Percentiles rank a stretch among this genome's conserved stretches.
phyloP scores from a whole-genome alignment of 2,329 filamentous ascomycete genomes.

The Dactylella cylindrospora region DNA sequence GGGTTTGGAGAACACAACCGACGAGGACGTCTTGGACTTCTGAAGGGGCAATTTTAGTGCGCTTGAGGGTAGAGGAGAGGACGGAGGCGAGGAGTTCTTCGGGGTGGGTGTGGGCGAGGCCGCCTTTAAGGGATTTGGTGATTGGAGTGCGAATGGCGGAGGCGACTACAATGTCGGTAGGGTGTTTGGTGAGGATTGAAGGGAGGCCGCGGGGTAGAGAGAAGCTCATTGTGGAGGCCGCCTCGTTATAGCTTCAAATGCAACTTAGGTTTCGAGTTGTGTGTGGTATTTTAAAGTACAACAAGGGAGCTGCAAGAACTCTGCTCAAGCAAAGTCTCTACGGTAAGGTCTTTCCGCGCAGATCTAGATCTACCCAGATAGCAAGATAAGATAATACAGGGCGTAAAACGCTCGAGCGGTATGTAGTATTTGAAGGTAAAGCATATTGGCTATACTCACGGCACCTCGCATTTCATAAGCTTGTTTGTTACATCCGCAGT shows the following conservation, averaged over 20 bases:
- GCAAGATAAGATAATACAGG: no score
- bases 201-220: constrained; percentile 60
- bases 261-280: no score
- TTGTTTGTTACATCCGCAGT: not conserved
- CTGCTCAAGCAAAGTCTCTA: no score
- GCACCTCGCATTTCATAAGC: no score
- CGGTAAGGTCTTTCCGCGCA: no score
- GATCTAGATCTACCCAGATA: no score
- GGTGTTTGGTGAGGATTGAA: constrained; percentile 74
- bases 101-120: constrained; percentile 82
- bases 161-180: constrained; percentile 82
- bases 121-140: constrained; percentile 78
- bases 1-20: constrained; percentile 85
- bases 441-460: no score
- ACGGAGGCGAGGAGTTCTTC: constrained; percentile 78
- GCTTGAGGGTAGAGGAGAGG: constrained; percentile 67
- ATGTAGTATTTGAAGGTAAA: no score
- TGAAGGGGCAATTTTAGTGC: constrained; percentile 69
- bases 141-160: constrained; percentile 88
- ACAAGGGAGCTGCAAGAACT: no score
- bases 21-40: constrained; percentile 78
- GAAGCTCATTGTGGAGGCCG: constrained; percentile 9
- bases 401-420: no score
- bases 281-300: no score
- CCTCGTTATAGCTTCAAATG: not conserved